Percentiles rank a stretch among this genome's conserved stretches.
Conservation (phyloP, 78 protist species). For the Polysphondylium violaceum region DNA sequence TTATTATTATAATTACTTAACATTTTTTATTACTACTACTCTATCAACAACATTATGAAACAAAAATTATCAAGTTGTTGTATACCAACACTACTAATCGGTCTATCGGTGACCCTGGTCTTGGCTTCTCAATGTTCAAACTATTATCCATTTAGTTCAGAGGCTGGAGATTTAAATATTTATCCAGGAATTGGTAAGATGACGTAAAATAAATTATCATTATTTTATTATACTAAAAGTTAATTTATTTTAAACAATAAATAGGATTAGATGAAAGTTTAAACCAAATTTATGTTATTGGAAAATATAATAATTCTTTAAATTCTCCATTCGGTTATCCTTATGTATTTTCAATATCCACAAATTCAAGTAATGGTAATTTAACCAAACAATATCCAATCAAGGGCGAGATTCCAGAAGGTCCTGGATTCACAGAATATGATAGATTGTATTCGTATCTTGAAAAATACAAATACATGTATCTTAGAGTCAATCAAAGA, state of each 20-base stretch:
- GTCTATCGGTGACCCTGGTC: too few relatives aligned
- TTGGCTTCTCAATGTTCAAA: background rate
- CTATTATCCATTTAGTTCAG: background rate
- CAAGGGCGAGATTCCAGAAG: background rate
- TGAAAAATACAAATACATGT: background rate
- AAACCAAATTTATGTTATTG: background rate
- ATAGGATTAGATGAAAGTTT: slow-evolving; percentile 3
- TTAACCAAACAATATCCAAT: background rate
- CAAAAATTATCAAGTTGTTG: too few relatives aligned
- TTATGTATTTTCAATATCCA: background rate
- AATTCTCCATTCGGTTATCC: background rate
- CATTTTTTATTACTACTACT: too few relatives aligned
- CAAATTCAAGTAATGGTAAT: background rate
- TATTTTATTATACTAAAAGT: too few relatives aligned
- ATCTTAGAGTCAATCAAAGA: slow-evolving; percentile 9
- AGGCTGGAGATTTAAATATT: background rate
- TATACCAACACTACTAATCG: too few relatives aligned
- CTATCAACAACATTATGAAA: too few relatives aligned
- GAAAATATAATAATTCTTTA: slow-evolving; percentile 9
- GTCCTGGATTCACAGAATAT: background rate
- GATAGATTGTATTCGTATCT: slow-evolving; percentile 4
- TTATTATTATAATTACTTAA: too few relatives aligned
- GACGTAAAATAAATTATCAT: too few relatives aligned
- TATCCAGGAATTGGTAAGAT: slow-evolving; percentile 5
- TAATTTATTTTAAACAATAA: too few relatives aligned